These are phyloP conservation scores for Hericium erinaceus DNA, from an alignment of 768 basidiomycete genomes.

Conservation along the genomic window DNA sequence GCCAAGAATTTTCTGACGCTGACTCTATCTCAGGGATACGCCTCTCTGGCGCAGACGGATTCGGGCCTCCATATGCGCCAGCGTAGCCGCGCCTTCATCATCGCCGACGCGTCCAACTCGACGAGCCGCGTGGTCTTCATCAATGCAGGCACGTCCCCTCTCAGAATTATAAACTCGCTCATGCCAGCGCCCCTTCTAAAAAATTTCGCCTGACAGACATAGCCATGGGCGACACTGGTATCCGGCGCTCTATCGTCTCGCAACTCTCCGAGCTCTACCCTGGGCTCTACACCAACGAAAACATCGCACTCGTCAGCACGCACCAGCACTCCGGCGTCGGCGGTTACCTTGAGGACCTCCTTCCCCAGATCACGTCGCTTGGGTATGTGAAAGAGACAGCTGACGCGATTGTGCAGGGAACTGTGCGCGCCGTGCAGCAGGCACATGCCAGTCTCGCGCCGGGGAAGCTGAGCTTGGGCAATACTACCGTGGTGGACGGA, in stretches of 20 bases:
- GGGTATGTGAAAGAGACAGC: conserved; percentile 69
- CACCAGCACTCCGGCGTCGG: conserved; percentile 75
- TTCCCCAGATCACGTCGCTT: conserved; percentile 66
- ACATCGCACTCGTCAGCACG: conserved; percentile 68
- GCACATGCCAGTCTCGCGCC: conserved; percentile 55
- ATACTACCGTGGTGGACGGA: conserved; percentile 56
- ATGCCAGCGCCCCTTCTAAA: not conserved
- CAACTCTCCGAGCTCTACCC: conserved; percentile 48
- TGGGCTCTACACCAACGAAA: conserved; percentile 56
- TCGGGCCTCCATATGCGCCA: conserved; percentile 75
- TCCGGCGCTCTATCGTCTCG: conserved; percentile 59
- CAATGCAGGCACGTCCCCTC: conserved; percentile 46
- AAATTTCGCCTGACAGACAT: conserved; percentile 39
- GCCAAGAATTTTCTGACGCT: too few relatives aligned
- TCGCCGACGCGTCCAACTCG: conserved; percentile 50
- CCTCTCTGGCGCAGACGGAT: conserved; percentile 52
- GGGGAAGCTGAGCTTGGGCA: conserved; percentile 55
- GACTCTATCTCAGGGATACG: conserved; percentile 47
- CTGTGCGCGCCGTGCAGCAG: conserved; percentile 56
- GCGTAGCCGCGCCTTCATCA: conserved; percentile 66
- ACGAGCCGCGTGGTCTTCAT: conserved; percentile 62
- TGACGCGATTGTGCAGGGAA: conserved; percentile 62
- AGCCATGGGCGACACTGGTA: conserved; percentile 72
- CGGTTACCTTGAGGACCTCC: conserved; percentile 69
- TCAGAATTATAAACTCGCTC: not conserved